Evolutionary conservation across 164 flowering plant species (phyloP).

Genomic region (Echeveria elegans): DNA sequence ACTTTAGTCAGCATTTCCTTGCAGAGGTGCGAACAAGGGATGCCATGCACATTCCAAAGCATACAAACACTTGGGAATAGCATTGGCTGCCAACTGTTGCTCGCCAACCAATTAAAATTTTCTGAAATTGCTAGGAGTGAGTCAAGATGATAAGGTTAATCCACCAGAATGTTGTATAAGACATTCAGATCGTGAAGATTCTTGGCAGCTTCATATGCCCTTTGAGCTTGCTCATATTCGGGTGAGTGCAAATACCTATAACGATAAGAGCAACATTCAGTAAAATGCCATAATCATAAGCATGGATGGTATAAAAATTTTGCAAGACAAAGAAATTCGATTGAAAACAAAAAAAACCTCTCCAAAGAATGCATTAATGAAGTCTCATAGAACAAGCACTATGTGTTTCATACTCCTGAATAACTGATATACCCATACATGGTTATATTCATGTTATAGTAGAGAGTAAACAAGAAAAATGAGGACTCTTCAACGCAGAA

Average conservation of each 20-base stretch:
- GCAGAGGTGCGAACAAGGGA: constrained; percentile 69
- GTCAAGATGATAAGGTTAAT: constrained; percentile 80
- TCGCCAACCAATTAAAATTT: constrained; percentile 69
- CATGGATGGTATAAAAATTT: not conserved
- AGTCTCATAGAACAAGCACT: not conserved
- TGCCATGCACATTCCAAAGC: constrained; percentile 96
- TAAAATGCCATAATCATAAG: constrained; percentile 1
- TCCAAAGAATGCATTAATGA: not conserved
- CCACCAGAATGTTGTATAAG: constrained; percentile 44
- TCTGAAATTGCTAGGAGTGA: constrained; percentile 85
- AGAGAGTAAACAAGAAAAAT: not conserved
- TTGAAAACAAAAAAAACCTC: not conserved
- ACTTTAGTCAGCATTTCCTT: constrained; percentile 71
- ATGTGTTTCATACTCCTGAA: not conserved
- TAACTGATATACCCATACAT: not conserved
- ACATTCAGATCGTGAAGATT: constrained; percentile 72
- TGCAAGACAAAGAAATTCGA: not conserved
- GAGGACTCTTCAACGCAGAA: not conserved
- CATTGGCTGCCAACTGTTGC: constrained; percentile 71
- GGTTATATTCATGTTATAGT: not conserved
- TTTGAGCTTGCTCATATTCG: constrained; percentile 68
- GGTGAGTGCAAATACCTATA: constrained; percentile 66
- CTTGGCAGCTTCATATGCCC: constrained; percentile 79
- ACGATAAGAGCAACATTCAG: not conserved
- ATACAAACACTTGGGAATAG: constrained; percentile 60